Conservation (phyloP, 768 basidiomycete genomes). For the Tylopilus cervinicoccineus region DNA sequence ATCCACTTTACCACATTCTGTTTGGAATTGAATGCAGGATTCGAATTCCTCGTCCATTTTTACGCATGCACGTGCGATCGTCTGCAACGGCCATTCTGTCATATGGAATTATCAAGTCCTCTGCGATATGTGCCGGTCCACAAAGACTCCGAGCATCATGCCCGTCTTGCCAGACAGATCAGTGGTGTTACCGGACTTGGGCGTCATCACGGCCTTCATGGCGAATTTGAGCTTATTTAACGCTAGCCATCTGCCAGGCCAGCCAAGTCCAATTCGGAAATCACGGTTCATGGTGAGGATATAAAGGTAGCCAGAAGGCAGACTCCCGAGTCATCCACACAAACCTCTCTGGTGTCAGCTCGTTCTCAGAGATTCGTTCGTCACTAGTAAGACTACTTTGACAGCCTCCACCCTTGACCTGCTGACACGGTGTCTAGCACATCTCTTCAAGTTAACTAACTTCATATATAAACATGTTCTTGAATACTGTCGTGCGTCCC, state of each 20-base stretch:
- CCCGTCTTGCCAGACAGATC: background rate
- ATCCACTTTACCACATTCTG: background rate
- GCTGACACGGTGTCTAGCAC: conserved; percentile 1
- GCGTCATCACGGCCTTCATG: background rate
- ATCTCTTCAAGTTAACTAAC: background rate
- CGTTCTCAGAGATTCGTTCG: background rate
- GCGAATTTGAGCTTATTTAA: background rate
- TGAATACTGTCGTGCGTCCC: background rate
- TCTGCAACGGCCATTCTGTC: too few relatives aligned
- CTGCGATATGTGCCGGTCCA: too few relatives aligned
- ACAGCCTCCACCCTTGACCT: background rate
- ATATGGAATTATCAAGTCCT: too few relatives aligned
- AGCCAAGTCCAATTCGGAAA: background rate
- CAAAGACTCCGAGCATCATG: background rate
- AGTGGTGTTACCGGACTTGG: background rate
- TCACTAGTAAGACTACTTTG: background rate
- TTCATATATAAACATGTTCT: conserved; percentile 1
- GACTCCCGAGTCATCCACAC: background rate
- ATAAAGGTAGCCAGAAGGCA: conserved; percentile 4
- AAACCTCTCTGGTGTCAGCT: background rate
- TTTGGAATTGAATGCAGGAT: background rate
- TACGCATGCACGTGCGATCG: background rate
- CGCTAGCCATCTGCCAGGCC: background rate
- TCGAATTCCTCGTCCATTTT: background rate
- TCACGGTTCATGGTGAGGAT: background rate